Base-by-base conservation (phyloP, 805 yeast species). In the Lipomyces kockii region DNA sequence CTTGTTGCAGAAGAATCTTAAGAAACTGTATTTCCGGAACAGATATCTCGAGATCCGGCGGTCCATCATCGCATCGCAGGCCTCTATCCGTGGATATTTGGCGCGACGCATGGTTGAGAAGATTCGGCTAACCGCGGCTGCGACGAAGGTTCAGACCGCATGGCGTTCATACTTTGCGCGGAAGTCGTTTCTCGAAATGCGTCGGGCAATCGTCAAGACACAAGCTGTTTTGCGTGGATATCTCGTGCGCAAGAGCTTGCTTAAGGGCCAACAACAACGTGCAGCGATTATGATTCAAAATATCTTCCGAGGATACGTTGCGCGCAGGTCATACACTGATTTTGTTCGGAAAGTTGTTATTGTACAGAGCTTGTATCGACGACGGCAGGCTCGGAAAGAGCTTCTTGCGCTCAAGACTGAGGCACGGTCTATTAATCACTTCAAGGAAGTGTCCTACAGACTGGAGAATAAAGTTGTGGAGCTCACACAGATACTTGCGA, bases 401-500 rank as follows among this genome's bases (percentile, higher is more conserved):
- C 85, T 91, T 73, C 80, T 81, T 70, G 79, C 82, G 65, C 82
- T 92, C 78, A 90, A 87, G 77, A 84, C 84, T n/a, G 98, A 95
- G 71, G 97, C 98, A 37, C 91, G 91, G 77, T 91, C 97, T 17
- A 97, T 92, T 57, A 89, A 89, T 77, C 96, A 89, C 76, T 85
- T 91, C 81, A 87, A 91, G 79, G 97, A 94, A 78, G 97, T 91
- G 52, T 92, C 97, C 74, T 95, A 92, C 80, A 87, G 90, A 77
- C 85, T 96, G 75, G 99, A 95, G 79, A 95, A 95, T 80, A 95
- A 96, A 83, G 98, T 96, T n/a, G 92, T 95, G 72, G 97, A 93
- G 79, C 85, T 95, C 73, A 94, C 98, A 2, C 96, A 94, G 76
- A 85, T 89, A 12, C 83, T 94, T 68, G 86, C 97, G 0, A 80